A percentile compares a stretch with the other conserved stretches of the same genome.
These are phyloP conservation scores for Trametes villosa DNA, from an alignment of 768 basidiomycete species.

Conservation along the genomic window DNA sequence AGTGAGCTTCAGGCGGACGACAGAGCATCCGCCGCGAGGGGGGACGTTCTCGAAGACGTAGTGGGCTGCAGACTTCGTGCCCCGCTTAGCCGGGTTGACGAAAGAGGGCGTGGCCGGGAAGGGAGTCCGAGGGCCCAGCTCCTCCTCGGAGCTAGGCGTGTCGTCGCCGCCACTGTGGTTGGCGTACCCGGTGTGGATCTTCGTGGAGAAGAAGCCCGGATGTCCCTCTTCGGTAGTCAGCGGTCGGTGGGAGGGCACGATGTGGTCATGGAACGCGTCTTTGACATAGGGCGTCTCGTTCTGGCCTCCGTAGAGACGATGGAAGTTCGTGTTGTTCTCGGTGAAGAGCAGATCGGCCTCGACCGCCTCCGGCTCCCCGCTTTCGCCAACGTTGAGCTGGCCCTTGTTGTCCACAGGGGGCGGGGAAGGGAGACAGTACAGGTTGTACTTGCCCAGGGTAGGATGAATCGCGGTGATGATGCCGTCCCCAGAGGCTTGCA, in stretches of 20 bases:
- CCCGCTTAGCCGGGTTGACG: constrained; percentile 83
- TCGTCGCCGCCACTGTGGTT: constrained; percentile 32
- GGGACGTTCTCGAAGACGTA: constrained; percentile 89
- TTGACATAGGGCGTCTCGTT: constrained; percentile 88
- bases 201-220: constrained; percentile 46
- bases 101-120: constrained; percentile 60
- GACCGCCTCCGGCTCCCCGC: constrained; percentile 62
- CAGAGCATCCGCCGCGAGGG: constrained; percentile 89
- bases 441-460: constrained; percentile 71
- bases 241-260: constrained; percentile 85
- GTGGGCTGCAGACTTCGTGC: constrained; percentile 94
- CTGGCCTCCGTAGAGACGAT: constrained; percentile 84
- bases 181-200: constrained; percentile 44
- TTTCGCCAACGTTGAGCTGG: constrained; percentile 42
- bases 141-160: constrained; percentile 45
- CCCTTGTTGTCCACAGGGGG: constrained; percentile 82
- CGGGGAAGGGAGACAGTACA: constrained; percentile 92
- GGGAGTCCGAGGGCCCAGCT: constrained; percentile 58
- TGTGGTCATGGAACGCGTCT: constrained; percentile 98
- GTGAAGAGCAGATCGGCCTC: constrained; percentile 91
- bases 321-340: constrained; percentile 97
- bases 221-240: constrained; percentile 45
- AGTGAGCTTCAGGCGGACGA: constrained; percentile 93
- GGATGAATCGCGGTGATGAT: constrained; percentile 76
- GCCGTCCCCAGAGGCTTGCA: constrained; percentile 60